Evolutionary conservation across 495 filamentous ascomycete genomes (phyloP).

Genomic region (Parathielavia appendiculata): DNA sequence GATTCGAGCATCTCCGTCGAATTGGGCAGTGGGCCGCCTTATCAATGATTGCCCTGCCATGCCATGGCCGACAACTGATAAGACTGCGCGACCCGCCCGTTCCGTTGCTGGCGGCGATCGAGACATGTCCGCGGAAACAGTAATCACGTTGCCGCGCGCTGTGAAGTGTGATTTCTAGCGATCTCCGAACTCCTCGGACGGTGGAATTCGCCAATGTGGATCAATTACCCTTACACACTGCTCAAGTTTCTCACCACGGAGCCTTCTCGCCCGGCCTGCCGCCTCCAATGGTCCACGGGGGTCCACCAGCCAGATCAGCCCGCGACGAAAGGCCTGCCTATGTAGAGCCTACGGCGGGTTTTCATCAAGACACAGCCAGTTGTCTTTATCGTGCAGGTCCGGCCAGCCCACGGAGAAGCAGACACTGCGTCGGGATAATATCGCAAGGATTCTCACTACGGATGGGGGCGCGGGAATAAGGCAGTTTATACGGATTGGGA

Average conservation of each 20-base stretch:
- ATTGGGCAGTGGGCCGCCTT: slow-evolving; percentile 23
- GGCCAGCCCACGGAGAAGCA: slow-evolving; percentile 12
- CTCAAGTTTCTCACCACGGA: neutral
- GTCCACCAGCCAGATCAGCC: neutral
- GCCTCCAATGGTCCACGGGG: neutral
- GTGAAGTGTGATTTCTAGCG: neutral
- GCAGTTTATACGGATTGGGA: neutral
- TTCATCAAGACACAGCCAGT: slow-evolving; percentile 7
- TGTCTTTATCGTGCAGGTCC: slow-evolving; percentile 8
- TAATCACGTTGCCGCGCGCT: neutral
- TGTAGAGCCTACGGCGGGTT: neutral
- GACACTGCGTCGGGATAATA: neutral
- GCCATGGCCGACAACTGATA: slow-evolving; percentile 25
- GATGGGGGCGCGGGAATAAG: neutral
- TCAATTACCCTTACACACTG: neutral
- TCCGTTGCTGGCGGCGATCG: slow-evolving; percentile 2
- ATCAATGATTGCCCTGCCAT: slow-evolving; percentile 27
- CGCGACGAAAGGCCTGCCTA: neutral
- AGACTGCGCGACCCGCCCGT: slow-evolving; percentile 12
- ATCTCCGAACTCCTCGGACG: slow-evolving; percentile 5
- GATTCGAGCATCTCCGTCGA: slow-evolving; percentile 29
- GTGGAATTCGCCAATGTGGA: neutral
- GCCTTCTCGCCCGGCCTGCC: neutral
- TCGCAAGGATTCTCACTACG: neutral
- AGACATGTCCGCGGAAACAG: slow-evolving; percentile 23